A percentile compares a stretch with the other conserved stretches of the same genome.
These are phyloP conservation scores for Solanum clarkiae DNA, from an alignment of 257 asterid species.

Conservation along the genomic window DNA sequence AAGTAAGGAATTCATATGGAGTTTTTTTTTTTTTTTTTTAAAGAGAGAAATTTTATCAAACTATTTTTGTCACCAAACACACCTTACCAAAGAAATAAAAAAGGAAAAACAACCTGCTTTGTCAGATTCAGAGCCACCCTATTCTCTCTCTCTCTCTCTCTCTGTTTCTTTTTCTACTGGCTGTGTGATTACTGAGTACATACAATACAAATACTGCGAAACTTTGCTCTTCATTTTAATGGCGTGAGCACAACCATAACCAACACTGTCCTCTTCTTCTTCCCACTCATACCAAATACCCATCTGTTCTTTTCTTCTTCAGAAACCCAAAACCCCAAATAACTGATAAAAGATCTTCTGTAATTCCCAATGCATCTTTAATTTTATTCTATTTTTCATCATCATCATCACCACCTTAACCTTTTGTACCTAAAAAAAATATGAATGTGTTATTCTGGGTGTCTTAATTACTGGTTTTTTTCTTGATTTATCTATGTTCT, in stretches of 20 bases:
- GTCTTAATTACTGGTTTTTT: neutral
- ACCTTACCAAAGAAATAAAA: neutral
- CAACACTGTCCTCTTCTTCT: neutral
- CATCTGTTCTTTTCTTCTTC: neutral
- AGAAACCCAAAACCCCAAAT: conserved; percentile 1
- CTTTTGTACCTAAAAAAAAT: neutral
- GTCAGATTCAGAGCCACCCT: conserved; percentile 9
- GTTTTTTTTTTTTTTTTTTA: too few relatives aligned
- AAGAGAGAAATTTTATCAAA: neutral
- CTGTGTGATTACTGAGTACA: neutral
- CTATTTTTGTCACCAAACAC: neutral
- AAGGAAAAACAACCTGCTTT: neutral
- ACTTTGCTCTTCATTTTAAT: conserved; percentile 5
- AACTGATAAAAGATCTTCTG: neutral
- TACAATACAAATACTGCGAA: neutral
- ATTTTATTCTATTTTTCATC: neutral
- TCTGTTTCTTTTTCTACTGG: neutral
- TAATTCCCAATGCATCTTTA: neutral
- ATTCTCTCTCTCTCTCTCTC: neutral
- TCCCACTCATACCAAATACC: neutral
- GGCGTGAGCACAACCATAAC: conserved; percentile 4
- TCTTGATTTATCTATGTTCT: neutral
- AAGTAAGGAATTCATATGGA: neutral
- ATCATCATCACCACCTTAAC: neutral
- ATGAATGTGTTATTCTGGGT: neutral